Evolutionary conservation across 139 green algal species (phyloP).

Genomic region (Zygnema circumcarinatum): DNA sequence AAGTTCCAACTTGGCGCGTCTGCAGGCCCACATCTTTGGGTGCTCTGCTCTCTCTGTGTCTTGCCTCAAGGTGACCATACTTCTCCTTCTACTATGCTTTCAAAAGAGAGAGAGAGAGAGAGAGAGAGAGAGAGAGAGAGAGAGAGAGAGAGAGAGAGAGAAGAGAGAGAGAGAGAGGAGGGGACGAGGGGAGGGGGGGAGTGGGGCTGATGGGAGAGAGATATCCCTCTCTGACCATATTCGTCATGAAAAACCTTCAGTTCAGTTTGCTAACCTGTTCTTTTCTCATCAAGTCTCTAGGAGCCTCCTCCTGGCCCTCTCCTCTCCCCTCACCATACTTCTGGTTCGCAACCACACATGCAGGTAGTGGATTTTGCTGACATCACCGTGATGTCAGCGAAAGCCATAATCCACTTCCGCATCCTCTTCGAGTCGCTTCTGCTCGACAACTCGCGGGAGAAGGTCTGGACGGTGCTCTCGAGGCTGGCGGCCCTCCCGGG

Average conservation of each 20-base stretch:
- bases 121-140: too few species aligned
- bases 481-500: constrained; percentile 16
- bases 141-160: too few species aligned
- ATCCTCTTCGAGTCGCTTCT: constrained; percentile 47
- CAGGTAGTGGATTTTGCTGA: constrained; percentile 43
- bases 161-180: too few species aligned
- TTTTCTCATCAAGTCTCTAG: not conserved
- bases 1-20: constrained; percentile 22
- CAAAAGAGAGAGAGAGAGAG: too few species aligned
- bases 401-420: constrained; percentile 43
- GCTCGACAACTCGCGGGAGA: constrained; percentile 4
- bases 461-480: constrained; percentile 5
- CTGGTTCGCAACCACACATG: not conserved
- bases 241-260: too few species aligned
- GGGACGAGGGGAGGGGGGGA: too few species aligned
- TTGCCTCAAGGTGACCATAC: constrained; percentile 41
- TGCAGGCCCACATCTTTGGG: constrained; percentile 41
- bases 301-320: not conserved
- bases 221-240: too few species aligned
- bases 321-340: not conserved
- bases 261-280: too few species aligned
- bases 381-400: constrained; percentile 7
- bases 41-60: constrained; percentile 43
- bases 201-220: too few species aligned
- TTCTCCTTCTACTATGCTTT: not conserved